Evolutionary conservation across 164 flowering plant genomes (phyloP).

Genomic region (Umbilicus rupestris): DNA sequence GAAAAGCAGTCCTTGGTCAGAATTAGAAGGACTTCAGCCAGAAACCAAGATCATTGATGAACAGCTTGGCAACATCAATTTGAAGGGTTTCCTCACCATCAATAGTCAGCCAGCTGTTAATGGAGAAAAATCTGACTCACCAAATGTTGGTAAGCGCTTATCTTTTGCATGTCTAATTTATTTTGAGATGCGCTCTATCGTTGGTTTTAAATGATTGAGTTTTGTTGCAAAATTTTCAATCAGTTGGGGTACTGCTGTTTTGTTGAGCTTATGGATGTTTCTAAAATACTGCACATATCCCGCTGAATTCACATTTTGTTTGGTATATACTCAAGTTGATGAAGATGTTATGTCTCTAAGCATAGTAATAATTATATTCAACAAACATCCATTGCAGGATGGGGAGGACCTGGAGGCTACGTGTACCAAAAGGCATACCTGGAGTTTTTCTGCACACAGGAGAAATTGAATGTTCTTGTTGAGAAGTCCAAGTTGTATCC

Average conservation of each 20-base stretch:
- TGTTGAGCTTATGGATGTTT: too few species aligned
- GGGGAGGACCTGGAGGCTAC: conserved; percentile 91
- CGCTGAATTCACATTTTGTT: too few species aligned
- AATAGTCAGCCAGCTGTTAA: conserved; percentile 97
- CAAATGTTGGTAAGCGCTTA: conserved; percentile 62
- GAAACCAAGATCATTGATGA: conserved; percentile 87
- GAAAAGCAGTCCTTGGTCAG: conserved; percentile 88
- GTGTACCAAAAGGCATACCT: conserved; percentile 91
- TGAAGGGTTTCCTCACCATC: conserved; percentile 88
- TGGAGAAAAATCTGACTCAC: conserved; percentile 81
- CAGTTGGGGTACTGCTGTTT: too few species aligned
- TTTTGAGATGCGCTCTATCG: too few species aligned
- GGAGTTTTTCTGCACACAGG: conserved; percentile 79
- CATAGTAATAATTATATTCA: not conserved
- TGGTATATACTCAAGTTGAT: not conserved
- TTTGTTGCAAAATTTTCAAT: too few species aligned
- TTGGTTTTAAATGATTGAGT: too few species aligned
- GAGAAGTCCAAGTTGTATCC: conserved; percentile 62
- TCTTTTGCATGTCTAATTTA: not conserved
- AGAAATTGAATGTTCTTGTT: conserved; percentile 49
- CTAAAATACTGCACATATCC: too few species aligned
- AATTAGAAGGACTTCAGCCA: conserved; percentile 89
- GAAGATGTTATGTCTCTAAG: not conserved
- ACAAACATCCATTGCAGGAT: conserved; percentile 37
- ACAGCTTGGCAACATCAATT: conserved; percentile 52